phyloP scores from a whole-genome alignment of 371 early-diverging fungal species.

The Actinomortierella wolfii region DNA sequence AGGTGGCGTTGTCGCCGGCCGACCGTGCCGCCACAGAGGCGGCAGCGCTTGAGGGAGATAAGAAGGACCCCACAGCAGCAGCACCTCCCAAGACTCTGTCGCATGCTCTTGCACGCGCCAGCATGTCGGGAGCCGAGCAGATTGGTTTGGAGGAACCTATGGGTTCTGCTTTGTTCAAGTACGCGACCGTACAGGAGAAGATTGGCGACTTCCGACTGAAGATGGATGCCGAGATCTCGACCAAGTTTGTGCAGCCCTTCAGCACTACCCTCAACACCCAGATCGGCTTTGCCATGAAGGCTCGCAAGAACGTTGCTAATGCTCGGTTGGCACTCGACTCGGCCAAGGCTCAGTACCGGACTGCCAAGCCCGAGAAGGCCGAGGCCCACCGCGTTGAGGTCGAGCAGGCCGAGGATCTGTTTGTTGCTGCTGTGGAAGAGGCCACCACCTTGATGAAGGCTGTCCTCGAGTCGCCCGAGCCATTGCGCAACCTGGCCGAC shows the following conservation, averaged over 20 bases:
- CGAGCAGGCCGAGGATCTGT: constrained; percentile 90
- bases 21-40: constrained; percentile 51
- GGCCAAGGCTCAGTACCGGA: constrained; percentile 76
- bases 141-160: constrained; percentile 80
- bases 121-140: constrained; percentile 64
- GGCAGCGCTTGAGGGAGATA: constrained; percentile 46
- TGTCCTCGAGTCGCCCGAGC: constrained; percentile 89
- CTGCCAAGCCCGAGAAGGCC: constrained; percentile 65
- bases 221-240: constrained; percentile 73
- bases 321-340: constrained; percentile 85
- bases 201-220: constrained; percentile 78
- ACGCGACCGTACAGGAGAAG: constrained; percentile 78
- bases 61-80: constrained; percentile 21
- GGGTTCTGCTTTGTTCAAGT: constrained; percentile 84
- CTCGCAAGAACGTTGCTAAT: constrained; percentile 79
- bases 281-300: constrained; percentile 82
- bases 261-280: constrained; percentile 69
- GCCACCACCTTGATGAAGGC: constrained; percentile 89
- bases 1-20: constrained; percentile 59
- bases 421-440: constrained; percentile 91
- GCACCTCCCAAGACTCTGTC: constrained; percentile 66
- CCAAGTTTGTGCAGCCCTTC: constrained; percentile 79
- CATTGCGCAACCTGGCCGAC: constrained; percentile 81
- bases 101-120: constrained; percentile 78
- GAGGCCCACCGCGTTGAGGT: constrained; percentile 80